Percentiles rank a stretch among this genome's conserved stretches.
Evolutionary conservation across 2,329 filamentous ascomycete genomes (phyloP).

Genomic region (Colletotrichum camelliae): DNA sequence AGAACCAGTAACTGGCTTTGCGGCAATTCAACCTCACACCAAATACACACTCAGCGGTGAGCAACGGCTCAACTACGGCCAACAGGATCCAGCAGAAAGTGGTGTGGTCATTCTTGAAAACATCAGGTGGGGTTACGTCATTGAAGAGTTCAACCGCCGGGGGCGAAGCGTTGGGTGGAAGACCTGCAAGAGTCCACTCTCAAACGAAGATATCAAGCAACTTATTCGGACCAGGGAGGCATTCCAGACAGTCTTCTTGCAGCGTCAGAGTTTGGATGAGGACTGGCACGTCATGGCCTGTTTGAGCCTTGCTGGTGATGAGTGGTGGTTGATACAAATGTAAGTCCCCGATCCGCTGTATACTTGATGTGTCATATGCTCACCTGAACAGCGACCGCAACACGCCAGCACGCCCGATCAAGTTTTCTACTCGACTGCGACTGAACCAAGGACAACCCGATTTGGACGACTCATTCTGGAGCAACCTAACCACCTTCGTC

Average conservation of each 20-base stretch:
- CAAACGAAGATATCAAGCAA: constrained; percentile 61
- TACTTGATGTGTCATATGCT: neutral
- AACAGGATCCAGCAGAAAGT: constrained; percentile 61
- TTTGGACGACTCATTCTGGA: constrained; percentile 56
- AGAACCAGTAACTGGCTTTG: constrained; percentile 79
- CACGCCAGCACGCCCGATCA: constrained; percentile 28
- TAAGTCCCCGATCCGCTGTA: constrained; percentile 40
- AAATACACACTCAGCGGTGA: constrained; percentile 64
- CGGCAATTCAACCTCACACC: constrained; percentile 72
- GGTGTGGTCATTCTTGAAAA: constrained; percentile 63
- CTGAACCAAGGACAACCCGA: constrained; percentile 49
- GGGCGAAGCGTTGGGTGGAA: constrained; percentile 71
- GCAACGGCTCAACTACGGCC: constrained; percentile 63
- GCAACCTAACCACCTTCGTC: constrained; percentile 54
- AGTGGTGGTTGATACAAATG: constrained; percentile 78
- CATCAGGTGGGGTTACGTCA: constrained; percentile 65
- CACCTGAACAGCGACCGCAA: constrained; percentile 29
- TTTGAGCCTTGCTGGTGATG: constrained; percentile 74
- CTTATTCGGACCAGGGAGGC: constrained; percentile 68
- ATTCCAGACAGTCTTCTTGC: constrained; percentile 72
- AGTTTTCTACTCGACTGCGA: constrained; percentile 36
- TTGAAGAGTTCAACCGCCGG: constrained; percentile 65
- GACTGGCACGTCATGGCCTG: constrained; percentile 77
- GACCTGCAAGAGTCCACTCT: constrained; percentile 51
- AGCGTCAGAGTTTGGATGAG: constrained; percentile 71